Evolutionary conservation across 306 rosid species (phyloP), one percentile per base, ranked within the genome.

Genomic region (Casuarina glauca): DNA sequence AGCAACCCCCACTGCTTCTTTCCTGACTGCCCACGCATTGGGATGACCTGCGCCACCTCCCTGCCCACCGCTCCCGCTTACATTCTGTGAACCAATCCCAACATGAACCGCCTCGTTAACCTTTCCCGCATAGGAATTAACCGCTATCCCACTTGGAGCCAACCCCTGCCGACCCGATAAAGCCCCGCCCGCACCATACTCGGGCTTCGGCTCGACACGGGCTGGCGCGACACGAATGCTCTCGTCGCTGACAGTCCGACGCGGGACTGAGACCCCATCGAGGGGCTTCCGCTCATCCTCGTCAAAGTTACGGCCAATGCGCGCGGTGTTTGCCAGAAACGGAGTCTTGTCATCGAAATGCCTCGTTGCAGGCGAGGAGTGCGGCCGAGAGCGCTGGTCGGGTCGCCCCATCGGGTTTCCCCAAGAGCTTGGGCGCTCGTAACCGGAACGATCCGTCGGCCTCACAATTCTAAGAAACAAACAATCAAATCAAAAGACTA

Each of bases 241-340:
- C 45, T 92, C 98, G 75, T 92, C 97, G 35, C 93, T 82, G 43
- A 90, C 82, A 9, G 89, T 88, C 83, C 94, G 86, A 51, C 97
- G 86, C 0, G 97, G 94, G 11, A 75, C 85, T 1, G 96, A 91
- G 6, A 71, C 79, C 10, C 96, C 98, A 75, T 90, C 98, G 0
- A 96, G 82, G 4, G 99, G 99, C 90, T 90, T 96, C 36, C 99
- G 83, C 82, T 96, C 99, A 85, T 96, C 99, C 85, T 96, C 99
- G 53, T 96, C 99, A 51, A 96, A 96, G 82, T 96, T 93, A 81
- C 94, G 87, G 20, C 99, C 99, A 81, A 96, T 96, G 49, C 88
- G 91, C 2, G 88, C 82, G 76, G 91, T 42, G 48, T 89, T 91
- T 53, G 93, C 55, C 16, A 93, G 83, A 73, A 96, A 93, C 0